phyloP scores from a whole-genome alignment of 495 filamentous ascomycete genomes.

The Penicillium atrosanguineum region DNA sequence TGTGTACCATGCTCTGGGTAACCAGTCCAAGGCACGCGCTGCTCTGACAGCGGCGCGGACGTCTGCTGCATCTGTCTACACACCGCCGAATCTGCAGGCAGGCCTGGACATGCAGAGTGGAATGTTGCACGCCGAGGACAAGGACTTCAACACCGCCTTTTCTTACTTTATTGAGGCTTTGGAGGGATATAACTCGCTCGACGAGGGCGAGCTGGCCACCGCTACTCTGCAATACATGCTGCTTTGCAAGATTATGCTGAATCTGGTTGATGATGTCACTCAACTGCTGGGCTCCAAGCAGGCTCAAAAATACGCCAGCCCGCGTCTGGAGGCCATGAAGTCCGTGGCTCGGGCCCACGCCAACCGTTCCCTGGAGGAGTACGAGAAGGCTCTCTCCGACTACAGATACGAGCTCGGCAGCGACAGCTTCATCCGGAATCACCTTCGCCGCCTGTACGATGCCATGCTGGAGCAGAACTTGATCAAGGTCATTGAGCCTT shows the following conservation, averaged over 20 bases:
- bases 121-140: conserved; percentile 97
- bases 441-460: conserved; percentile 91
- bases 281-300: conserved; percentile 89
- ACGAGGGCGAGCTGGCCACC: conserved; percentile 79
- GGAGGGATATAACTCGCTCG: conserved; percentile 92
- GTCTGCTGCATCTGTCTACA: conserved; percentile 94
- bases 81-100: conserved; percentile 89
- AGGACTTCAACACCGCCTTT: conserved; percentile 97
- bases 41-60: conserved; percentile 93
- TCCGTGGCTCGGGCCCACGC: conserved; percentile 92
- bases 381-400: conserved; percentile 83
- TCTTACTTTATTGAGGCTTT: conserved; percentile 99
- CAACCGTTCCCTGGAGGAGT: conserved; percentile 92
- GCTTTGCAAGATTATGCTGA: conserved; percentile 99
- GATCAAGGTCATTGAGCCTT: conserved; percentile 98
- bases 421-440: conserved; percentile 92
- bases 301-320: conserved; percentile 90
- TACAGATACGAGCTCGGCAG: conserved; percentile 90
- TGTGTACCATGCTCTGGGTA: conserved; percentile 96
- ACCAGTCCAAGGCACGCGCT: conserved; percentile 92
- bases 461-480: conserved; percentile 98
- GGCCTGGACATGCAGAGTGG: conserved; percentile 98
- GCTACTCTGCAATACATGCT: conserved; percentile 98
- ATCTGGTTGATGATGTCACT: conserved; percentile 93
- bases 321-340: conserved; percentile 97